Base-by-base conservation (phyloP, 2,329 filamentous ascomycete species). In the Fusarium sublunatum region DNA sequence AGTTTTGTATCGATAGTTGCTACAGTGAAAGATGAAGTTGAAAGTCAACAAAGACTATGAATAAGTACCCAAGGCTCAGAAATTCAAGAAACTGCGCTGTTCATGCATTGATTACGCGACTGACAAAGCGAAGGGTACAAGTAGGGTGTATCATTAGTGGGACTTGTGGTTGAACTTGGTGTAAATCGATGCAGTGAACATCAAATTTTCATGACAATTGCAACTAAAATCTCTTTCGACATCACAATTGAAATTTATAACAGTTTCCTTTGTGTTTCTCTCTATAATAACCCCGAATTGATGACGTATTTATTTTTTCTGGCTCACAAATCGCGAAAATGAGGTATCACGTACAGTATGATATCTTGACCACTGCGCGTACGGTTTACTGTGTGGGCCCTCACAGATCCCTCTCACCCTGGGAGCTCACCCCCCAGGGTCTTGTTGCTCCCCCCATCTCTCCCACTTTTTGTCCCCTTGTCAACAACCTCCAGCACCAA, bases 401-500 rank as follows among this genome's bases (percentile, higher is more conserved):
- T 25, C 44, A 26, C 35, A 25, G 22, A 15, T 31, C 15, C 38
- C 22, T 34, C 31, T 12, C 15, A 9, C 13, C 9, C 13, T 15
- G 12, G 4, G 19, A 13, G 7, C 12, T n/a, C 29, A 29, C 32
- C 42, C 50, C 36, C 9, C 19, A 19, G 25, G 36, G 34, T 42
- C 22, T 26, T 53, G 12, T 53, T 54, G 28, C 41, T 62, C 47
- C 32, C 32, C 24, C 29, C 10, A 38, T 49, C 48, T 49, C 43
- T 47, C 36, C 41, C 46, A 44, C 58, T 47, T 40, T 56, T 65
- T 39, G 39, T 42, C 43, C 40, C 34, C 38, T 29, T 38, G 41
- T 28, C 25, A 50, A 53, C 34, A 47, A 32, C 42, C 25, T 5
- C 29, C 19, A 19, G 19, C 25, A 40, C 41, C 24, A 58, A 46